Evolutionary conservation across 805 yeast species (phyloP), one percentile per base, ranked within the genome.

Genomic region (Candida sanyiensis): DNA sequence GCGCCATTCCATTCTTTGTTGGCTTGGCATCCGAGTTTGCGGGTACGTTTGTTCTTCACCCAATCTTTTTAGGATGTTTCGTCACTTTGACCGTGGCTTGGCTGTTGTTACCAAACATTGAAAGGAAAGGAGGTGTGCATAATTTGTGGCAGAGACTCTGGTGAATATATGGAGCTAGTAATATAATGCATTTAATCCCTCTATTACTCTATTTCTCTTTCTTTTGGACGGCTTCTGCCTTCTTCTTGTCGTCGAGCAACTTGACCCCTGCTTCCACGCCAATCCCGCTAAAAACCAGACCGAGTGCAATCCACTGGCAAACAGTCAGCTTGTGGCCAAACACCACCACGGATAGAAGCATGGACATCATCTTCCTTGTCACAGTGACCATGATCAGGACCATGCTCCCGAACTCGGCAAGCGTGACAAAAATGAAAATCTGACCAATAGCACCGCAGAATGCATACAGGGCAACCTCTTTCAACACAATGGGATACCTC

Each of bases 321-420:
- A 39, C 7, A 23, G 63, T 67, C 47, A 93, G 70, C 5, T 59
- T 56, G 57, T 93, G 97, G n/a, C 93, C 90, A 62, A 87, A 90
- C 46, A 90, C 64, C 4, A 86, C 58, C 36, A 93, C 96, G 52
- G 95, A 83, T 38, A 90, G 62, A 24, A 88, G 70, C 97, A 93
- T 90, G 28, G 97, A 87, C 35, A 88, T 67, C 96, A 93, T 90
- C 56, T 93, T 93, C 51, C 99, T 73, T 1, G 98, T 90, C 8
- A 93, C 97, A 0, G 97, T 93, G 13, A 94, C 90, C 28, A 96
- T 90, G 21, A 90, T 88, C 39, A 93, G 67, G 0, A 84, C 74
- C 43, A 93, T 65, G 2, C 96, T 86, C 35, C 90, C 96, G 56
- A 85, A 93, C 42, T 75, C 71, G 50, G 86, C 93, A 33, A 93